Conservation (phyloP, 2,329 filamentous ascomycete species). For the Colletotrichum salicis region DNA sequence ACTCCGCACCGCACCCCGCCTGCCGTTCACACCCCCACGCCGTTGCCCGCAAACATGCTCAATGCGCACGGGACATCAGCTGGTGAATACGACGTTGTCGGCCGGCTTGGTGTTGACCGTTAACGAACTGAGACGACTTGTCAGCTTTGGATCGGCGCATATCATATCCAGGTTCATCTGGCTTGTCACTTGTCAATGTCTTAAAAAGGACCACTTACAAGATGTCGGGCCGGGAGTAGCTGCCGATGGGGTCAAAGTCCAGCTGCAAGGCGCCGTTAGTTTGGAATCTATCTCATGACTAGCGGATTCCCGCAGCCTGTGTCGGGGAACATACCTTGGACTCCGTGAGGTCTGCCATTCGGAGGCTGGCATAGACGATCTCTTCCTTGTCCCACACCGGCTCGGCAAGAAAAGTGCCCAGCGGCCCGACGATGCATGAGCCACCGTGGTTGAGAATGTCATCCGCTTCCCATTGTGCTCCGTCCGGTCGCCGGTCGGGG, state of each 20-base stretch:
- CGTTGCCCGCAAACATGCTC: constrained; percentile 1
- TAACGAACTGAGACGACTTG: constrained; percentile 35
- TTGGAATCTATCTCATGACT: background rate
- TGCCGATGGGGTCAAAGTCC: constrained; percentile 54
- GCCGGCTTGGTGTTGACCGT: constrained; percentile 46
- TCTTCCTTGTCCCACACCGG: constrained; percentile 52
- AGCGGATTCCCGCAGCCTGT: background rate
- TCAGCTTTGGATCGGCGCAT: constrained; percentile 24
- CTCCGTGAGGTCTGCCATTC: constrained; percentile 47
- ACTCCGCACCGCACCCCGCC: constrained; percentile 7
- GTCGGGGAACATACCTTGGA: constrained; percentile 45
- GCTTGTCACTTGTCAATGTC: constrained; percentile 24
- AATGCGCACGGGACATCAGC: constrained; percentile 9
- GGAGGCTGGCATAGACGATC: constrained; percentile 50
- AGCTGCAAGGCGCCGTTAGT: constrained; percentile 42
- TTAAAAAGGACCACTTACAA: constrained; percentile 45
- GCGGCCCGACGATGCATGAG: constrained; percentile 52
- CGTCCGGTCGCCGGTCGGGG: constrained; percentile 50
- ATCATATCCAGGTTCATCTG: background rate
- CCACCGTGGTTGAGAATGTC: constrained; percentile 53
- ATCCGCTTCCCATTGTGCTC: constrained; percentile 47
- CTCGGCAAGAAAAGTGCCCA: constrained; percentile 50
- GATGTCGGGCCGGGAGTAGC: constrained; percentile 52
- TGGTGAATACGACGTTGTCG: constrained; percentile 42
- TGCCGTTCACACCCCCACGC: background rate